Evolutionary conservation across 371 early-diverging fungal species (phyloP).

Genomic region (Mortierella sp.): DNA sequence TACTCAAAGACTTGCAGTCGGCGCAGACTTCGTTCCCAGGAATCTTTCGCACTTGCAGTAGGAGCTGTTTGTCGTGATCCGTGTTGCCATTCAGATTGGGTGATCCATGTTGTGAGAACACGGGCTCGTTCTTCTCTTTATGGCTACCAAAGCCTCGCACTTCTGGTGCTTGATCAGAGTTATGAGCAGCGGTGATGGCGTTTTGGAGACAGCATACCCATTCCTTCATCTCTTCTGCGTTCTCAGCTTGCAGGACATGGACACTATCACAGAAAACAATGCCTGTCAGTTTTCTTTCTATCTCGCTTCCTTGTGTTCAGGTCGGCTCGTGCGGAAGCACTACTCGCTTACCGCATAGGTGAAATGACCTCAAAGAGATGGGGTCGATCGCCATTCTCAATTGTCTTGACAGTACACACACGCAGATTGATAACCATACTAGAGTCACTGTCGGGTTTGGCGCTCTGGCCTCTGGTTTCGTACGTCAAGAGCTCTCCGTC

Average conservation of each 20-base stretch:
- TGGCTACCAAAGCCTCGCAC: constrained; percentile 49
- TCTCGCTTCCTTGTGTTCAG: too few relatives aligned
- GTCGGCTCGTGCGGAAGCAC: too few relatives aligned
- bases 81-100: constrained; percentile 53
- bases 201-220: constrained; percentile 84
- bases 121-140: constrained; percentile 30
- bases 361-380: constrained; percentile 90
- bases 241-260: constrained; percentile 87
- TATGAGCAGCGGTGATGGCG: constrained; percentile 76
- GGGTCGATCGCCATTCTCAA: constrained; percentile 76
- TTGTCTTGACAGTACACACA: constrained; percentile 81
- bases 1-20: constrained; percentile 46
- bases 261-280: constrained; percentile 53
- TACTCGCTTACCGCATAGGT: constrained; percentile 78
- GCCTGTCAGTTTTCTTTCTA: too few relatives aligned
- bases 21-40: constrained; percentile 43
- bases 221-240: constrained; percentile 76
- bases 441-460: constrained; percentile 57
- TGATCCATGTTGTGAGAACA: constrained; percentile 37
- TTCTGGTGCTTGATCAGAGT: constrained; percentile 62
- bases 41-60: constrained; percentile 47
- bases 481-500: constrained; percentile 72
- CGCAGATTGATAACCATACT: constrained; percentile 70
- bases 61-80: constrained; percentile 38
- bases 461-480: constrained; percentile 58